phyloP scores from a whole-genome alignment of 106 monocot species.

The Posidonia australis region DNA sequence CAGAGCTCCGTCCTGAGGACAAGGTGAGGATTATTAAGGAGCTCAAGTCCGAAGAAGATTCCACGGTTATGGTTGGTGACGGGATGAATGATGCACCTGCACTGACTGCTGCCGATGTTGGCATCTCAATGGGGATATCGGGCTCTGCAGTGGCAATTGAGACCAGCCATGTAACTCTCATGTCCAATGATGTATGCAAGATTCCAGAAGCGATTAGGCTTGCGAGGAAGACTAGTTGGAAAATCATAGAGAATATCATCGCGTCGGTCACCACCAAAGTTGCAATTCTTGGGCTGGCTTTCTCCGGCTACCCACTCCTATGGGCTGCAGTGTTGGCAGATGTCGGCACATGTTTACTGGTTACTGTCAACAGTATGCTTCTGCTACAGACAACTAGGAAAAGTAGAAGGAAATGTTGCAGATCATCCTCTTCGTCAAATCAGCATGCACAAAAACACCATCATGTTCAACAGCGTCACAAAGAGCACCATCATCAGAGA shows the following conservation, averaged over 20 bases:
- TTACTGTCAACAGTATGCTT: slow-evolving; percentile 76
- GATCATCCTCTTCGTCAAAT: slow-evolving; percentile 9
- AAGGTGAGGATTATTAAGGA: slow-evolving; percentile 54
- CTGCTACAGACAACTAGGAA: slow-evolving; percentile 17
- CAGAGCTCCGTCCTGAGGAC: slow-evolving; percentile 79
- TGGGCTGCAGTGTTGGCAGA: slow-evolving; percentile 97
- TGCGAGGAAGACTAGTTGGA: slow-evolving; percentile 43
- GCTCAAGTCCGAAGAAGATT: slow-evolving; percentile 45
- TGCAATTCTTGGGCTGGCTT: slow-evolving; percentile 56
- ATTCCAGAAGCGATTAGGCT: slow-evolving; percentile 61
- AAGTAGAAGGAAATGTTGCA: slow-evolving; percentile 33
- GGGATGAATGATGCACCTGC: slow-evolving; percentile 97
- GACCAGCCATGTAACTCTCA: slow-evolving; percentile 82
- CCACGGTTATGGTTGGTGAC: slow-evolving; percentile 79
- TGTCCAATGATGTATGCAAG: slow-evolving; percentile 84
- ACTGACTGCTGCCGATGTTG: slow-evolving; percentile 65
- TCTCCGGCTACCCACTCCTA: slow-evolving; percentile 66
- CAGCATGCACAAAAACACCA: slow-evolving; percentile 10
- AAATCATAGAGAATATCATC: slow-evolving; percentile 62
- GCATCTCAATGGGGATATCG: slow-evolving; percentile 95
- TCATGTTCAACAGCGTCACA: neutral
- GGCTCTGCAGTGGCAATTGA: slow-evolving; percentile 91
- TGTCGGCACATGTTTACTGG: slow-evolving; percentile 82
- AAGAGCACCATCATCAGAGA: neutral
- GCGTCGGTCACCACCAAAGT: slow-evolving; percentile 48